phyloP scores from a whole-genome alignment of 2,329 filamentous ascomycete species.

The Xenosphaeropsis pyriputrescens region DNA sequence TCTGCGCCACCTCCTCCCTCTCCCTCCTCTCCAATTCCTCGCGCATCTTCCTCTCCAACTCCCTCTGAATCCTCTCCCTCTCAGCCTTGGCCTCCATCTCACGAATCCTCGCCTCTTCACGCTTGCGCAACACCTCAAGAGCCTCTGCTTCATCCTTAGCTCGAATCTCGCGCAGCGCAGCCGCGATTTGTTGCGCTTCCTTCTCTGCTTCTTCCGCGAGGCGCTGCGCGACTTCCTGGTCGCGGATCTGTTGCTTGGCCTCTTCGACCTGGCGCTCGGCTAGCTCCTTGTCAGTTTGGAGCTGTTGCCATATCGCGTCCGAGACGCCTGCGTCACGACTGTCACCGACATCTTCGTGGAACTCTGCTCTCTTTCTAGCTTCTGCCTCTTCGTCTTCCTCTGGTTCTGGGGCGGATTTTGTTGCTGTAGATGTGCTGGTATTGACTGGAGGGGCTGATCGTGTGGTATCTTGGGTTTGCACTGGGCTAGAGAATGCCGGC shows the following conservation, averaged over 20 bases:
- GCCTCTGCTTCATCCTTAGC: constrained; percentile 6
- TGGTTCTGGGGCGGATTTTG: neutral
- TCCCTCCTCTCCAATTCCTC: constrained; percentile 22
- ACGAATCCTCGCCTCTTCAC: constrained; percentile 14
- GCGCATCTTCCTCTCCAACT: constrained; percentile 21
- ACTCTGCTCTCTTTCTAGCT: neutral
- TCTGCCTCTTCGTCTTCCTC: constrained; percentile 3
- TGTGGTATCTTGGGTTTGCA: constrained; percentile 2
- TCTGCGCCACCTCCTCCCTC: constrained; percentile 24
- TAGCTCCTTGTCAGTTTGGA: constrained; percentile 31
- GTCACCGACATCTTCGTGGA: constrained; percentile 1
- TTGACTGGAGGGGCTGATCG: constrained; percentile 1
- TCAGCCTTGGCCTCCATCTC: constrained; percentile 16
- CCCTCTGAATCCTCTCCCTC: constrained; percentile 13
- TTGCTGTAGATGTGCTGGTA: constrained; percentile 4
- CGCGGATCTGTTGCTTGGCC: constrained; percentile 11
- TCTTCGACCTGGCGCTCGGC: constrained; percentile 7
- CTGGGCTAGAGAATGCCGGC: neutral
- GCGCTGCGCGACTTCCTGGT: constrained; percentile 3
- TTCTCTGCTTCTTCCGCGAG: constrained; percentile 5
- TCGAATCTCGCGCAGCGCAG: constrained; percentile 18
- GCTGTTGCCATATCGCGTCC: constrained; percentile 45
- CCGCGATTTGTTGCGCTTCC: constrained; percentile 11
- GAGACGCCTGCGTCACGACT: constrained; percentile 40
- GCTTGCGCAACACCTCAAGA: constrained; percentile 7